Evolutionary conservation across 23 red algal species (phyloP).

Genomic region (Pyropia haitanensis): DNA sequence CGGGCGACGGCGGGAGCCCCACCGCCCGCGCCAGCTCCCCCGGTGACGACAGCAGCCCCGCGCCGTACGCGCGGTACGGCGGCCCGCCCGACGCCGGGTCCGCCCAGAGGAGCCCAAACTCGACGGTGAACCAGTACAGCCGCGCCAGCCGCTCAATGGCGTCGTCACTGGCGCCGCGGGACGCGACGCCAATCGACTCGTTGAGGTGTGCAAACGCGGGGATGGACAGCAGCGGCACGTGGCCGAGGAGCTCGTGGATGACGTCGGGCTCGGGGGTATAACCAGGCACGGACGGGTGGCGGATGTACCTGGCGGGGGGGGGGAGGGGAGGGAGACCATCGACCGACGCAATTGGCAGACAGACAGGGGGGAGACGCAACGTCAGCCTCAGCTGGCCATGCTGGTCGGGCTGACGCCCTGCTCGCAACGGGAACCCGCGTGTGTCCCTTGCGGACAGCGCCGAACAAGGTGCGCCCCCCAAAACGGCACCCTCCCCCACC

Average conservation of each 20-base stretch:
- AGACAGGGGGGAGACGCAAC: too few species aligned
- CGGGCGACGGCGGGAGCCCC: not conserved
- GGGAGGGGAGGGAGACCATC: not conserved
- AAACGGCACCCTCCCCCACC: too few species aligned
- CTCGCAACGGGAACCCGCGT: too few species aligned
- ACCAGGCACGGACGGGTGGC: slow-evolving; percentile 27
- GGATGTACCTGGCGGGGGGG: slow-evolving; percentile 6
- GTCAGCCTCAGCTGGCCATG: too few species aligned
- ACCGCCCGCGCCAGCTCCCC: slow-evolving; percentile 25
- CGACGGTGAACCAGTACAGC: slow-evolving; percentile 48
- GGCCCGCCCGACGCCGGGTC: not conserved
- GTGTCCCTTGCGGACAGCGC: too few species aligned
- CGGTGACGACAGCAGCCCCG: slow-evolving; percentile 37
- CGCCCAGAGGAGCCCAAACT: slow-evolving; percentile 32
- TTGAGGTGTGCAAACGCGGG: slow-evolving; percentile 24
- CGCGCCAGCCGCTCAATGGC: slow-evolving; percentile 31
- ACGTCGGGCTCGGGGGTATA: slow-evolving; percentile 64
- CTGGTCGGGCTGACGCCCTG: too few species aligned
- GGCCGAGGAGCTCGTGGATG: slow-evolving; percentile 36
- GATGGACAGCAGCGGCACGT: slow-evolving; percentile 28
- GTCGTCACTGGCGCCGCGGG: slow-evolving; percentile 30
- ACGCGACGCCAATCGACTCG: slow-evolving; percentile 20
- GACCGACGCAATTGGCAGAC: too few species aligned
- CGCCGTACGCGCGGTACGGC: slow-evolving; percentile 22
- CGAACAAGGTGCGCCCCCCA: too few species aligned